Evolutionary conservation across 2,329 filamentous ascomycete genomes (phyloP).

Genomic region (Fusarium nisikadoi): DNA sequence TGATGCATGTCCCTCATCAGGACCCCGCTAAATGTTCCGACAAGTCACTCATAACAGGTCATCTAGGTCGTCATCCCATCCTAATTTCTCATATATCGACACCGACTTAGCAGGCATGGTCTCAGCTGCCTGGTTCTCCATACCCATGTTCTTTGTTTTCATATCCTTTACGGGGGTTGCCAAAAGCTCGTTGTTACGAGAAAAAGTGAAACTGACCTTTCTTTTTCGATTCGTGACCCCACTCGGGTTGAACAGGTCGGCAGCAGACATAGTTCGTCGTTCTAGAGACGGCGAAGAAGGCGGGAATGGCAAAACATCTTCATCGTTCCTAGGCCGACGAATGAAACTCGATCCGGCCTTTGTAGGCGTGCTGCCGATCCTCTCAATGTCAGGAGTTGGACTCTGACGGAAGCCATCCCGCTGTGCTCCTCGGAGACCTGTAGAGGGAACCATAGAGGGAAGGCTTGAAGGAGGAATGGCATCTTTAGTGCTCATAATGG

Average conservation of each 20-base stretch:
- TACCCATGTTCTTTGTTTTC: slow-evolving; percentile 20
- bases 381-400: slow-evolving; percentile 45
- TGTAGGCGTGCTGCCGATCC: slow-evolving; percentile 48
- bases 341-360: slow-evolving; percentile 45
- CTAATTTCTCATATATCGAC: slow-evolving; percentile 65
- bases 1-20: slow-evolving; percentile 33
- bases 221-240: slow-evolving; percentile 27
- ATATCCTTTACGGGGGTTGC: slow-evolving; percentile 54
- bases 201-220: slow-evolving; percentile 29
- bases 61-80: slow-evolving; percentile 69
- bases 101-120: slow-evolving; percentile 41
- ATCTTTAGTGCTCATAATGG: slow-evolving; percentile 44
- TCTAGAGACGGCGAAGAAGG: slow-evolving; percentile 52
- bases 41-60: slow-evolving; percentile 52
- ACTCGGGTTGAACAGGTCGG: slow-evolving; percentile 24
- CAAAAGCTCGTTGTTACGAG: slow-evolving; percentile 42
- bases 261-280: slow-evolving; percentile 34
- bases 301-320: slow-evolving; percentile 42
- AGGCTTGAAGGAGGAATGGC: slow-evolving; percentile 53
- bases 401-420: slow-evolving; percentile 46
- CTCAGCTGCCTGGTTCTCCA: slow-evolving; percentile 17
- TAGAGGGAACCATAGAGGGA: slow-evolving; percentile 55
- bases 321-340: slow-evolving; percentile 43
- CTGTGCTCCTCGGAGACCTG: slow-evolving; percentile 49
- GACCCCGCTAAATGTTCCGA: slow-evolving; percentile 37